Percentiles rank a stretch among this genome's conserved stretches.
Conservation (phyloP, 805 yeast species). For the Ogataea methylovora region DNA sequence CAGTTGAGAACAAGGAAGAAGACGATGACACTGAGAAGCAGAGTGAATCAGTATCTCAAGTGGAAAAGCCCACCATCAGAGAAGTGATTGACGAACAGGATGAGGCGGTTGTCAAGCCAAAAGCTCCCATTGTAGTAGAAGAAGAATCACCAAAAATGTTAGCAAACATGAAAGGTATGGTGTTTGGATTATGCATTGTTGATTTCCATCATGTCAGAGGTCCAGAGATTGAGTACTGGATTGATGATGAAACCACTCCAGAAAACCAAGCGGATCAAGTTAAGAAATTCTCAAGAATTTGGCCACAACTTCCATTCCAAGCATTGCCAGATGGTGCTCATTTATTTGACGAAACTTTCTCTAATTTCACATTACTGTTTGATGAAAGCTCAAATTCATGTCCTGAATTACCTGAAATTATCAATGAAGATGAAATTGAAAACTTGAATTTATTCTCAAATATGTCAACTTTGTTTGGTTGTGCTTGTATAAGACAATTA, state of each 20-base stretch:
- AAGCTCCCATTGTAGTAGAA: not conserved
- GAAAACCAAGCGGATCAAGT: constrained; percentile 26
- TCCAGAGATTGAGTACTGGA: constrained; percentile 93
- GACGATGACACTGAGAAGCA: not conserved
- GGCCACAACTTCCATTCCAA: constrained; percentile 90
- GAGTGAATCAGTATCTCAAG: not conserved
- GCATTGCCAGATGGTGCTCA: constrained; percentile 97
- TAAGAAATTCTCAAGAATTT: constrained; percentile 35
- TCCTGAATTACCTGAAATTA: constrained; percentile 35
- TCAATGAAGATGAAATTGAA: constrained; percentile 6
- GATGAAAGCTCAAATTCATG: constrained; percentile 44
- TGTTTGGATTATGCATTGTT: constrained; percentile 82
- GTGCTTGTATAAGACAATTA: constrained; percentile 87
- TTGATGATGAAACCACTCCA: constrained; percentile 31
- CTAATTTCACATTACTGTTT: constrained; percentile 77
- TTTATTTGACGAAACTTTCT: constrained; percentile 85
- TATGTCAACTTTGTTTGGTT: constrained; percentile 73
- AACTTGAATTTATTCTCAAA: constrained; percentile 21
- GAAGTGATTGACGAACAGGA: not conserved
- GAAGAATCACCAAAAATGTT: not conserved
- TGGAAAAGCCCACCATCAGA: not conserved
- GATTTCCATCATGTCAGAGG: constrained; percentile 91
- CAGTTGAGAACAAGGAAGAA: constrained; percentile 1
- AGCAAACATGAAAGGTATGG: constrained; percentile 20
- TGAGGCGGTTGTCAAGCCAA: not conserved